Percentiles rank a stretch among this genome's conserved stretches.
Conservation (phyloP, 169 alveolate species). For the Eimeria maxima region DNA sequence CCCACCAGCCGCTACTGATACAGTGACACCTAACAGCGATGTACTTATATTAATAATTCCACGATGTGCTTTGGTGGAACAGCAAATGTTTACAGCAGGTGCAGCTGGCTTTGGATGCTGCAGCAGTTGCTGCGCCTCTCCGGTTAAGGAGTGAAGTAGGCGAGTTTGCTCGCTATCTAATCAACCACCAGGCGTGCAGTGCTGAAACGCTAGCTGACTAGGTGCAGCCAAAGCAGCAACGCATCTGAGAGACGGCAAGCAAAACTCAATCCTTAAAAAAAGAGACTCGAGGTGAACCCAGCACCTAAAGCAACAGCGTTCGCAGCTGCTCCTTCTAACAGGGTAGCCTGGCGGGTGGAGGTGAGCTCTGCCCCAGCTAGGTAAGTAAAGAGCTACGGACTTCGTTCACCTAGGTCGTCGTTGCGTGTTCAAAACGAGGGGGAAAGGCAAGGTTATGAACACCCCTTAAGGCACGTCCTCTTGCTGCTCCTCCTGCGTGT, state of each 20-base stretch:
- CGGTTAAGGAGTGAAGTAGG: background rate
- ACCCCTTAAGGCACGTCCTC: background rate
- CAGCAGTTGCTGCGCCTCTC: background rate
- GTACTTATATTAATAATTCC: background rate
- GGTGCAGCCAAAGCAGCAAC: background rate
- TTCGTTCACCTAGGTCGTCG: background rate
- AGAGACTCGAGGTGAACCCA: background rate
- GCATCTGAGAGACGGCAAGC: background rate
- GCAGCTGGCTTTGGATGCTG: background rate
- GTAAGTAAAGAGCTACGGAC: background rate
- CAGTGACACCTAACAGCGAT: background rate
- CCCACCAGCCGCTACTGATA: background rate
- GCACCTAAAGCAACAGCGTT: background rate
- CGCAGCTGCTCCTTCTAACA: background rate
- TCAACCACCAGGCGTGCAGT: background rate
- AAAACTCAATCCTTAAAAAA: background rate
- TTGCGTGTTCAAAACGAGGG: background rate
- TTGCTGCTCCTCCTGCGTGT: background rate
- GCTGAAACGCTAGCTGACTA: background rate
- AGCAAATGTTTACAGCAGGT: background rate
- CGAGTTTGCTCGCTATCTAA: background rate
- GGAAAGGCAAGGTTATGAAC: background rate
- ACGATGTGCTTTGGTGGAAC: background rate
- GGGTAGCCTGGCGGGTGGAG: background rate
- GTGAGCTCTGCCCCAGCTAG: background rate